Evolutionary conservation across 306 rosid genomes (phyloP), one percentile per base, ranked within the genome.

Genomic region (Quillaja saponaria): DNA sequence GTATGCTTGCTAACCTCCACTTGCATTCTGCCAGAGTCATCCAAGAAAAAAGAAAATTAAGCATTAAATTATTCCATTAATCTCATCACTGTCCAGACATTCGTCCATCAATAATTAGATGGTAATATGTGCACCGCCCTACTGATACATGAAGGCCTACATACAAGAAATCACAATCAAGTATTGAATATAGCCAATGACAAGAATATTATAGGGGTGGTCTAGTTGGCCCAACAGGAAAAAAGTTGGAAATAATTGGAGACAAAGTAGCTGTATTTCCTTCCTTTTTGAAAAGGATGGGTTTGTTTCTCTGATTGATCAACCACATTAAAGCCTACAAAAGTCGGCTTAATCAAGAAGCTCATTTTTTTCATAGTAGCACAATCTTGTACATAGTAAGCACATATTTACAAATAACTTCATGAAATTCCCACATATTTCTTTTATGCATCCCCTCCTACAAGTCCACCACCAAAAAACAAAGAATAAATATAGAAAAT

Each of bases 1-100:
- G 98, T 88, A 28, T 92, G 98, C 88, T 92, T 88, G 74, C 98
- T 92, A 61, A 92, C 98, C 67, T 92, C 98, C 80, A 92, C 96
- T 88, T 54, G 95, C 98, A 92, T 92, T 75, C 98, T 92, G 81
- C 61, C 73, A 76, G 21, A 21, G 16, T 74, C 69, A 73, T 15
- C 68, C 69, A 21, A 28, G 31, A 45, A 35, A 38, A 33, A 54
- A 5, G 8, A 0, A 14, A 14, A 16, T 53, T 59, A 47, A 64
- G 69, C 47, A 56, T 70, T 55, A 44, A 21, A 49, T 25, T 11
- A 16, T 11, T 64, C n/a, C 34, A 1, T 14, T 8, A 13, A 51
- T 35, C 0, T 33, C 38, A 39, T 39, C 45, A 58, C 6, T 11
- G n/a, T 54, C 40, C 61, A 11, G 13, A n/a, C 68, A 58, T 33